These are phyloP conservation scores for Larix sibirica DNA, from an alignment of 83 land plant genomes.

Conservation along the genomic window DNA sequence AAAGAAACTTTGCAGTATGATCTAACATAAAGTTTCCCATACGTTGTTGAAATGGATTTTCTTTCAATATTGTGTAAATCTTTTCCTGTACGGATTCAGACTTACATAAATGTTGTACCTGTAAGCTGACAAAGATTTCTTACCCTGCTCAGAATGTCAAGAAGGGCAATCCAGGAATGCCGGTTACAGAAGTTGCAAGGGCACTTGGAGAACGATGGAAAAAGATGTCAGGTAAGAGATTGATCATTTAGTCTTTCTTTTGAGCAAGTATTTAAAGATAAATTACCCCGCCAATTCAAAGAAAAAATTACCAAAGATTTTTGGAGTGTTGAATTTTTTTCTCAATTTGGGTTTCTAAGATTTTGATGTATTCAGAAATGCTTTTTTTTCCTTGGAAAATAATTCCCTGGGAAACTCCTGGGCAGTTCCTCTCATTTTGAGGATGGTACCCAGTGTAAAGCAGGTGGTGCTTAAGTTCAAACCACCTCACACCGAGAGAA, in stretches of 20 bases:
- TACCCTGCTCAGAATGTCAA: constrained; percentile 57
- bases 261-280: background rate
- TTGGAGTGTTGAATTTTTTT: background rate
- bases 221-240: constrained; percentile 68
- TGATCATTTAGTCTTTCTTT: background rate
- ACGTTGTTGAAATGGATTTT: no score
- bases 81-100: no score
- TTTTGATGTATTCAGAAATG: background rate
- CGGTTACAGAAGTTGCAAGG: constrained; percentile 73
- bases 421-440: no score
- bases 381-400: background rate
- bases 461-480: no score
- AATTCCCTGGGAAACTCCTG: no score
- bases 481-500: no score
- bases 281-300: background rate
- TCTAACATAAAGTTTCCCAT: no score
- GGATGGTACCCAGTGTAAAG: no score
- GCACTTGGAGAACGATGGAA: constrained; percentile 92
- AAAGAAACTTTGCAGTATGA: no score
- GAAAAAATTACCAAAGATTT: background rate
- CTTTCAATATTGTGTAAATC: no score
- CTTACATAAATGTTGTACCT: no score
- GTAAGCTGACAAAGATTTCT: no score
- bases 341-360: background rate
- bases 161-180: constrained; percentile 69